Percentiles rank a stretch among this genome's conserved stretches.
Evolutionary conservation across 352 stramenopile genomes (phyloP).

Genomic region (Pythium insidiosum): DNA sequence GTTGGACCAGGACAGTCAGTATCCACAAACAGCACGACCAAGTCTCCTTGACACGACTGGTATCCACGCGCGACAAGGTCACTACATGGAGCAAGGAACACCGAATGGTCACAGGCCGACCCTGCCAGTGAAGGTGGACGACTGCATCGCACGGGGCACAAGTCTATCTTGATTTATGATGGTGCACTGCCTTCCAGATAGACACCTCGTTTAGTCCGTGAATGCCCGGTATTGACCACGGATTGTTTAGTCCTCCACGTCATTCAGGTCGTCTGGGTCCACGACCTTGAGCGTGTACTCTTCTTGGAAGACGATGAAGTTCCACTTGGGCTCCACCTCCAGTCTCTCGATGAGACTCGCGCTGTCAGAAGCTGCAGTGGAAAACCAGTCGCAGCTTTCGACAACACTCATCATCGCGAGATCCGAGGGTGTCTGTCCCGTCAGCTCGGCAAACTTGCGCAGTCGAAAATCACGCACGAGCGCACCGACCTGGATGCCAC

Average conservation of each 20-base stretch:
- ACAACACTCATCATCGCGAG: not conserved
- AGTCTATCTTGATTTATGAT: no score
- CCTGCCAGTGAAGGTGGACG: no score
- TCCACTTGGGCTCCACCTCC: constrained; percentile 8
- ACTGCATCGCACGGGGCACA: no score
- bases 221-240: not conserved
- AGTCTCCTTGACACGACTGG: no score
- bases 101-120: no score
- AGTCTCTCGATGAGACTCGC: constrained; percentile 1
- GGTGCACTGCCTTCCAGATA: not conserved
- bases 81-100: no score
- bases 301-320: constrained; percentile 4
- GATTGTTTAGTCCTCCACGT: not conserved
- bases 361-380: not conserved
- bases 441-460: constrained; percentile 3
- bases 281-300: constrained; percentile 7
- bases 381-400: not conserved
- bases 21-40: no score
- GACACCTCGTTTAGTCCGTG: not conserved
- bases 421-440: not conserved
- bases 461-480: constrained; percentile 2
- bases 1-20: no score
- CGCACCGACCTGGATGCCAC: not conserved
- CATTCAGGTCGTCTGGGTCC: constrained; percentile 10
- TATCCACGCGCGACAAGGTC: no score